Conservation (phyloP, 768 basidiomycete genomes). For the Pulveroboletus sp. region DNA sequence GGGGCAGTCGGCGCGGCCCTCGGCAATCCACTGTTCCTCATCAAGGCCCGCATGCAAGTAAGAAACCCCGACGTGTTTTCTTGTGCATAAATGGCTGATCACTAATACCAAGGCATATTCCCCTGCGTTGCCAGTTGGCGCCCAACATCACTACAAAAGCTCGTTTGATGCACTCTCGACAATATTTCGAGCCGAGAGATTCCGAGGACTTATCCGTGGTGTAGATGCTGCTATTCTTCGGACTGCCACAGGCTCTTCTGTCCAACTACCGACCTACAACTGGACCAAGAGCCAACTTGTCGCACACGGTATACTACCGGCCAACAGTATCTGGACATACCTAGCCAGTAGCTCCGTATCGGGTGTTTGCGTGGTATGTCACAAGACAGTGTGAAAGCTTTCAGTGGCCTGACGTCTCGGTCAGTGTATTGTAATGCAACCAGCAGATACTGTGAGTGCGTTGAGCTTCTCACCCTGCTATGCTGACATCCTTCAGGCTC, state of each 20-base stretch:
- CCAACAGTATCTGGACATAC: conserved; percentile 82
- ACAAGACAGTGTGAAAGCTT: not conserved
- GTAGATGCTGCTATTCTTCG: conserved; percentile 91
- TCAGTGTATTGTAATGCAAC: conserved; percentile 90
- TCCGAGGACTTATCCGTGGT: conserved; percentile 80
- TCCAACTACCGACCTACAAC: conserved; percentile 95
- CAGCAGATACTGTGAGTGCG: conserved; percentile 75
- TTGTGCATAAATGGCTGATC: not conserved
- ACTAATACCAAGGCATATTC: conserved; percentile 73
- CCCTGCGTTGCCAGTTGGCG: conserved; percentile 87
- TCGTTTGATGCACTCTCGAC: conserved; percentile 77
- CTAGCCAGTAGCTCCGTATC: conserved; percentile 84
- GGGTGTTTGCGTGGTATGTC: conserved; percentile 83
- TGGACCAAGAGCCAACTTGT: conserved; percentile 83
- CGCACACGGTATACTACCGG: conserved; percentile 59
- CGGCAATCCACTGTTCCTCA: conserved; percentile 88
- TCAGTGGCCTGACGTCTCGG: conserved; percentile 2
- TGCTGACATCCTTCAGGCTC: conserved; percentile 42
- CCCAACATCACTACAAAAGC: conserved; percentile 88
- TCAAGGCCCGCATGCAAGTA: conserved; percentile 98
- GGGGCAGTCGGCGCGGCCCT: conserved; percentile 84
- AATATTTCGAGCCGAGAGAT: conserved; percentile 73
- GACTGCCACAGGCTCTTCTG: conserved; percentile 93
- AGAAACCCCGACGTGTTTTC: not conserved
- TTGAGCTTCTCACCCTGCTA: conserved; percentile 1